These are phyloP conservation scores for Penstemon eatonii DNA, from an alignment of 257 asterid genomes.

Conservation along the genomic window DNA sequence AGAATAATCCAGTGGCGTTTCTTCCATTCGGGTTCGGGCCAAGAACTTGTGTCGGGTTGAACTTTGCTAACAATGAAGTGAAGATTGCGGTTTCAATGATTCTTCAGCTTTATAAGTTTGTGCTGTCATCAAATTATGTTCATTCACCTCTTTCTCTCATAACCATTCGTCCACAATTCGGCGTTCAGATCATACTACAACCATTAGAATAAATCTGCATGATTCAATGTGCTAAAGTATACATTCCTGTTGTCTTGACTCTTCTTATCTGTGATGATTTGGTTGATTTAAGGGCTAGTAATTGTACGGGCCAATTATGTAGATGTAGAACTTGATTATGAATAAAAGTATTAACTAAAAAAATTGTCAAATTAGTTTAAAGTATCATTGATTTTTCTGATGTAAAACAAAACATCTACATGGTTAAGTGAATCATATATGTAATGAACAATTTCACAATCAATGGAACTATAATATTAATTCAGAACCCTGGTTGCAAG, in stretches of 20 bases:
- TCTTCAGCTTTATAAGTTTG: slow-evolving; percentile 41
- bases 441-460: too few relatives aligned
- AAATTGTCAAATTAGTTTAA: not conserved
- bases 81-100: slow-evolving; percentile 48
- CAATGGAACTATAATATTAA: too few relatives aligned
- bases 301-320: too few relatives aligned
- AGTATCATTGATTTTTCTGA: not conserved
- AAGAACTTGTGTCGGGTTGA: slow-evolving; percentile 43
- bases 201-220: not conserved
- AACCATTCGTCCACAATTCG: slow-evolving; percentile 45
- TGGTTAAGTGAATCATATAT: too few relatives aligned
- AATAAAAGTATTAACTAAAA: not conserved
- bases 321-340: too few relatives aligned
- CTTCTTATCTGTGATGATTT: too few relatives aligned
- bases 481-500: not conserved
- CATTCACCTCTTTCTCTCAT: slow-evolving; percentile 44
- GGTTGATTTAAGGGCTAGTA: too few relatives aligned
- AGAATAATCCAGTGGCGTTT: slow-evolving; percentile 47
- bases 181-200: slow-evolving; percentile 46
- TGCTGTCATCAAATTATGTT: slow-evolving; percentile 45
- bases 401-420: too few relatives aligned
- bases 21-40: slow-evolving; percentile 47
- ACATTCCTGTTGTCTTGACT: too few relatives aligned
- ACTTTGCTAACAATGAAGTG: slow-evolving; percentile 43
- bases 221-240: too few relatives aligned